These are phyloP conservation scores for Eucalyptus pumila DNA, from an alignment of 345 rosid genomes.

Conservation along the genomic window DNA sequence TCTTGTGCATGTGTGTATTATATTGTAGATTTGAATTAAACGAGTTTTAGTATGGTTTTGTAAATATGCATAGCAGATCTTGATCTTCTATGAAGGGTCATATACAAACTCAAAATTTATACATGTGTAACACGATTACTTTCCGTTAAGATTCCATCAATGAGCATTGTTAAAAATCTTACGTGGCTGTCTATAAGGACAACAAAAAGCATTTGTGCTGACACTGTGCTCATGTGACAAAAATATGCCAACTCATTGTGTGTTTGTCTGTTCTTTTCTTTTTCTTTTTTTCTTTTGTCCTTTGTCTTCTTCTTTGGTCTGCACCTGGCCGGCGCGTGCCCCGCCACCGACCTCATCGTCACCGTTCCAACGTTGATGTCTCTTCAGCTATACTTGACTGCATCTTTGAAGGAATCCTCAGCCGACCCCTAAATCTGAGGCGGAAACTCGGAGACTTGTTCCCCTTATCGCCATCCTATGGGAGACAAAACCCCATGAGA, in stretches of 20 bases:
- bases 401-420: background rate
- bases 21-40: no score
- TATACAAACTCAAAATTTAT: background rate
- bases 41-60: no score
- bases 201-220: no score
- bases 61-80: no score
- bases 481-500: constrained; percentile 75
- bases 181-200: background rate
- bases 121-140: background rate
- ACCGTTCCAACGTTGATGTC: background rate
- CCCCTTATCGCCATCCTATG: constrained; percentile 36
- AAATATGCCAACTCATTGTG: background rate
- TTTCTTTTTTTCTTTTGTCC: background rate
- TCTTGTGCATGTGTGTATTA: no score
- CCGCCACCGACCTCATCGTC: background rate
- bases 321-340: background rate
- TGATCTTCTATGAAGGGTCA: no score
- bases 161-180: background rate
- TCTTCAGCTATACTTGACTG: background rate
- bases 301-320: background rate
- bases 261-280: background rate
- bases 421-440: background rate
- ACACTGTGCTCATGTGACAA: background rate
- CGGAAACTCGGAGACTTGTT: background rate
- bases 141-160: background rate